phyloP scores from a whole-genome alignment of 306 rosid species.

The Begonia masoniana region DNA sequence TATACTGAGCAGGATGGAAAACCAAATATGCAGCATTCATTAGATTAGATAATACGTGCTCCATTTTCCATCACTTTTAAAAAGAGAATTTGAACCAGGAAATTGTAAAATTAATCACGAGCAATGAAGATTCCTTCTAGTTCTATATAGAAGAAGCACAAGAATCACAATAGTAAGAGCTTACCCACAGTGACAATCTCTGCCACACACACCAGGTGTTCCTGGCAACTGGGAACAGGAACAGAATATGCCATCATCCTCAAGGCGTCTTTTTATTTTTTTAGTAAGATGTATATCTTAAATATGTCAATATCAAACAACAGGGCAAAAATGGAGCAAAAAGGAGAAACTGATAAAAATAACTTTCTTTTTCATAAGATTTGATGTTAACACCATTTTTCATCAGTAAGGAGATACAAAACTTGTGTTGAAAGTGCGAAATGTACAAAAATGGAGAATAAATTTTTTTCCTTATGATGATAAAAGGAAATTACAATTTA shows the following conservation, averaged over 20 bases:
- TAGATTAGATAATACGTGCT: too few species aligned
- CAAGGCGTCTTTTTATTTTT: slow-evolving; percentile 63
- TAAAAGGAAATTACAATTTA: too few species aligned
- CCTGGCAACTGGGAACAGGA: slow-evolving; percentile 45
- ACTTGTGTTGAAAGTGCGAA: too few species aligned
- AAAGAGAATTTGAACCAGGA: background rate
- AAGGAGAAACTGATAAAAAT: slow-evolving; percentile 1
- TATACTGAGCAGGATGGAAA: too few species aligned
- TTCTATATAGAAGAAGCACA: background rate
- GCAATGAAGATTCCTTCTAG: background rate
- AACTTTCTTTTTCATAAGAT: too few species aligned
- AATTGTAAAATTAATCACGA: background rate
- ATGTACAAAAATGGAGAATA: slow-evolving; percentile 1
- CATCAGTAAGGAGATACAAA: too few species aligned
- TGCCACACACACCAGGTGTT: slow-evolving; percentile 58
- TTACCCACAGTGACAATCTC: slow-evolving; percentile 96
- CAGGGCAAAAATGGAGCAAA: slow-evolving; percentile 8
- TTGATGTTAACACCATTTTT: too few species aligned
- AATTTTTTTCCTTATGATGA: background rate
- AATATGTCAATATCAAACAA: slow-evolving; percentile 36
- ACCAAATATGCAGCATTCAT: too few species aligned
- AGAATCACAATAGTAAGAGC: slow-evolving; percentile 9
- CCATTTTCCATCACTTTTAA: too few species aligned
- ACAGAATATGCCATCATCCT: slow-evolving; percentile 95
- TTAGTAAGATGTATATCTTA: slow-evolving; percentile 71